Evolutionary conservation across 805 yeast species (phyloP).

Genomic region (Candida ponderosae): DNA sequence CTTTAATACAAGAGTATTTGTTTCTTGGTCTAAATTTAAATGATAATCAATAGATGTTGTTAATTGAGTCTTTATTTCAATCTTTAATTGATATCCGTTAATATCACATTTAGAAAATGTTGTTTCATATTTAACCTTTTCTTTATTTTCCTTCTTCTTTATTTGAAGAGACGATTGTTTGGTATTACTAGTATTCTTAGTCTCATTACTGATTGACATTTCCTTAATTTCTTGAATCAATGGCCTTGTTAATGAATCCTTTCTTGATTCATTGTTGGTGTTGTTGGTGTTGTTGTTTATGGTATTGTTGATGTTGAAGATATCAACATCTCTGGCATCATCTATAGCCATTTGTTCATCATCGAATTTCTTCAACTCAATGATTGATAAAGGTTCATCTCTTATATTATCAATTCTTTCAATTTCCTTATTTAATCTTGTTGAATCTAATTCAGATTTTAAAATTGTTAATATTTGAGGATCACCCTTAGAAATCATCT

Average conservation of each 20-base stretch:
- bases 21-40: constrained; percentile 18
- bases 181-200: not conserved
- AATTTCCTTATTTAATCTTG: constrained; percentile 29
- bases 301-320: constrained; percentile 5
- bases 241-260: constrained; percentile 26
- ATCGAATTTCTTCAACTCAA: constrained; percentile 30
- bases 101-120: constrained; percentile 19
- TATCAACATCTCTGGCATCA: constrained; percentile 14
- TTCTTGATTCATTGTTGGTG: not conserved
- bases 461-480: constrained; percentile 37
- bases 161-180: not conserved
- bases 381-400: constrained; percentile 33
- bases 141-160: not conserved
- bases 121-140: constrained; percentile 19
- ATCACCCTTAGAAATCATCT: constrained; percentile 63
- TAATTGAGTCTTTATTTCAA: constrained; percentile 28
- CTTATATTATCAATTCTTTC: constrained; percentile 23
- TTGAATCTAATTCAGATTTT: constrained; percentile 33
- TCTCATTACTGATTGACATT: constrained; percentile 10
- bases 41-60: constrained; percentile 25
- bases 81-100: constrained; percentile 24
- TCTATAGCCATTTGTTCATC: constrained; percentile 12
- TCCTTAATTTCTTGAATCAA: constrained; percentile 49
- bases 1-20: constrained; percentile 25
- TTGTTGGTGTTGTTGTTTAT: not conserved